These are phyloP conservation scores for Eremothecium coryli DNA, from an alignment of 1,139 yeast genomes.

Conservation along the genomic window DNA sequence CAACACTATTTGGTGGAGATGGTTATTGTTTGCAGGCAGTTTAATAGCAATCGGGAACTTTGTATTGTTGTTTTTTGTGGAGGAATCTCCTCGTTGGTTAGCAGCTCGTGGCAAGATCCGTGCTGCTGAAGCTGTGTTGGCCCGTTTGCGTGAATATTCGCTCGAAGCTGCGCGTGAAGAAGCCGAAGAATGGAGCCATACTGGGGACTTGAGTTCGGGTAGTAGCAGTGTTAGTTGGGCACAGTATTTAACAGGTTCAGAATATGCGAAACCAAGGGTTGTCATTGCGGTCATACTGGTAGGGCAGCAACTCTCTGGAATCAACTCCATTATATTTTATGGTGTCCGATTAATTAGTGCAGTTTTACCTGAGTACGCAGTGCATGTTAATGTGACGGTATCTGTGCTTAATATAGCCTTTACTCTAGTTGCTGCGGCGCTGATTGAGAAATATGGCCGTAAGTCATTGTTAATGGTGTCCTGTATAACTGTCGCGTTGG, in stretches of 20 bases:
- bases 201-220: not conserved
- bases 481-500: conserved; percentile 57
- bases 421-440: conserved; percentile 61
- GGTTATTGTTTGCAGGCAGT: conserved; percentile 51
- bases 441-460: conserved; percentile 70
- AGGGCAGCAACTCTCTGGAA: conserved; percentile 90
- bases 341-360: conserved; percentile 75
- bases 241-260: conserved; percentile 43
- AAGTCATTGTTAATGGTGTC: conserved; percentile 62
- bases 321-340: conserved; percentile 83
- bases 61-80: conserved; percentile 38
- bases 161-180: conserved; percentile 26
- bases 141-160: conserved; percentile 29
- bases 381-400: conserved; percentile 62
- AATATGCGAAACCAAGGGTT: conserved; percentile 47
- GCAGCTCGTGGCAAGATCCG: conserved; percentile 30
- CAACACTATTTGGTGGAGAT: conserved; percentile 61
- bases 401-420: conserved; percentile 64
- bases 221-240: conserved; percentile 15
- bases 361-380: conserved; percentile 57
- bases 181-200: conserved; percentile 15
- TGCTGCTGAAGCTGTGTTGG: conserved; percentile 33
- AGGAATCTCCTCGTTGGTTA: conserved; percentile 85
- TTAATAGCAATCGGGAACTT: conserved; percentile 45
- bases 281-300: conserved; percentile 68